phyloP scores from a whole-genome alignment of 1,139 yeast genomes.

The Pichia sp. region DNA sequence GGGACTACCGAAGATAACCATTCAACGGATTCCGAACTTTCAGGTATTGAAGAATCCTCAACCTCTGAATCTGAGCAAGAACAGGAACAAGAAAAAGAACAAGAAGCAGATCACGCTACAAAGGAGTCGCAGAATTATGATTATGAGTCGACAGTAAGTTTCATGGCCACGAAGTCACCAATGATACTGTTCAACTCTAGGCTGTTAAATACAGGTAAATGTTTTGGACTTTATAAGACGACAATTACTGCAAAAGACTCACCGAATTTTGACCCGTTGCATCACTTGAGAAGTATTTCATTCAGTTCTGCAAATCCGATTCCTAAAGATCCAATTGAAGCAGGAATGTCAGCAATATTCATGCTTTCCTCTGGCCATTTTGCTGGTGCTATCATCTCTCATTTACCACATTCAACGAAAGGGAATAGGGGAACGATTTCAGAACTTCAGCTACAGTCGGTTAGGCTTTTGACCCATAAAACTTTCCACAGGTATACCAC shows the following conservation, averaged over 20 bases:
- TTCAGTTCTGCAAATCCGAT: conserved; percentile 2
- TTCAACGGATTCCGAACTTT: conserved; percentile 45
- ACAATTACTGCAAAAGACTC: conserved; percentile 35
- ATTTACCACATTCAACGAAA: conserved; percentile 46
- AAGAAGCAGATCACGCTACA: not conserved
- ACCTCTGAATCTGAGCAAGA: conserved; percentile 17
- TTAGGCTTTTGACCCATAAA: conserved; percentile 63
- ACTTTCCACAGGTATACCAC: conserved; percentile 94
- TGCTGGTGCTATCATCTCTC: conserved; percentile 89
- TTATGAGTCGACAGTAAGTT: conserved; percentile 32
- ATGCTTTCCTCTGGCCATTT: conserved; percentile 99
- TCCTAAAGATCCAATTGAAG: conserved; percentile 12
- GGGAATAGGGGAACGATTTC: conserved; percentile 43
- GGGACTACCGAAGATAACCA: conserved; percentile 29
- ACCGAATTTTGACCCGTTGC: conserved; percentile 32
- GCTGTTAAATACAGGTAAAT: conserved; percentile 30
- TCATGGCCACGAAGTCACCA: conserved; percentile 58
- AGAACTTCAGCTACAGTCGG: conserved; percentile 47
- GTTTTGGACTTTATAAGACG: conserved; percentile 64
- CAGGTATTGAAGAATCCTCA: conserved; percentile 29
- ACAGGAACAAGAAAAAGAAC: conserved; percentile 22
- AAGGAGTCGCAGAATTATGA: conserved; percentile 14
- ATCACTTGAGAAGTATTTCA: conserved; percentile 13
- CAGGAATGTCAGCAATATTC: conserved; percentile 57
- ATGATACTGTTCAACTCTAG: conserved; percentile 46